Conservation (phyloP, 768 basidiomycete species). For the Tylopilus sp. region DNA sequence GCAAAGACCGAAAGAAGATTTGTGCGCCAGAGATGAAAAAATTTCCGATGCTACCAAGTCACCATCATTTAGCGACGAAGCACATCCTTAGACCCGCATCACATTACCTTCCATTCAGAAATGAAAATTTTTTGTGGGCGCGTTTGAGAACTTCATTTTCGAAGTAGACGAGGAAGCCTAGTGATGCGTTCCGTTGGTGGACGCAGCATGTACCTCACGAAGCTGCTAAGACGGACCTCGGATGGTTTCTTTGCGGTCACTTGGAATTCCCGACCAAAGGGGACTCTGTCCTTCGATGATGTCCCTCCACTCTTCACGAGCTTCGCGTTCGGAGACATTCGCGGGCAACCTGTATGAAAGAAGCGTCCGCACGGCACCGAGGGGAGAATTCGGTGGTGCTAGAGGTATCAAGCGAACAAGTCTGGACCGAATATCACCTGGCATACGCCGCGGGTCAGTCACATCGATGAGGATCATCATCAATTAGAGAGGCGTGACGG, state of each 20-base stretch:
- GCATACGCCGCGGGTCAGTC: slow-evolving; percentile 1
- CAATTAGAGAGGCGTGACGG: slow-evolving; percentile 9
- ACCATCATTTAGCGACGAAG: background rate
- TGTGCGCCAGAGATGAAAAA: slow-evolving; percentile 89
- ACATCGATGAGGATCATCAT: slow-evolving; percentile 7
- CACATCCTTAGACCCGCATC: background rate
- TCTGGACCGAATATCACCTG: slow-evolving; percentile 87
- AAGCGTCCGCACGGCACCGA: slow-evolving; percentile 71
- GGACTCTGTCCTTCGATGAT: slow-evolving; percentile 84
- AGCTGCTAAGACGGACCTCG: slow-evolving; percentile 50
- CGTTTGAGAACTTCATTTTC: slow-evolving; percentile 83
- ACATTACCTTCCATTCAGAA: slow-evolving; percentile 78
- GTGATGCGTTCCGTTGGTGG: slow-evolving; percentile 1
- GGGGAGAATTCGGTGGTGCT: slow-evolving; percentile 52
- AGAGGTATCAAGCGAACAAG: slow-evolving; percentile 83
- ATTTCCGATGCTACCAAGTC: slow-evolving; percentile 67
- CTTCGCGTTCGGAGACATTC: slow-evolving; percentile 63
- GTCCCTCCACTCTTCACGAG: slow-evolving; percentile 87
- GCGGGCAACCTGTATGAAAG: slow-evolving; percentile 78
- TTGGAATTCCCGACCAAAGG: slow-evolving; percentile 84
- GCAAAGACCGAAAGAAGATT: slow-evolving; percentile 87
- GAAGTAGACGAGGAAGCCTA: slow-evolving; percentile 91
- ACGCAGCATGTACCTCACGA: background rate
- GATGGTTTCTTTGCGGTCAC: slow-evolving; percentile 88
- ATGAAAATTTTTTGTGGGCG: slow-evolving; percentile 93